Conservation (phyloP, 148 eudicot species). For the Suaeda aralocaspica region DNA sequence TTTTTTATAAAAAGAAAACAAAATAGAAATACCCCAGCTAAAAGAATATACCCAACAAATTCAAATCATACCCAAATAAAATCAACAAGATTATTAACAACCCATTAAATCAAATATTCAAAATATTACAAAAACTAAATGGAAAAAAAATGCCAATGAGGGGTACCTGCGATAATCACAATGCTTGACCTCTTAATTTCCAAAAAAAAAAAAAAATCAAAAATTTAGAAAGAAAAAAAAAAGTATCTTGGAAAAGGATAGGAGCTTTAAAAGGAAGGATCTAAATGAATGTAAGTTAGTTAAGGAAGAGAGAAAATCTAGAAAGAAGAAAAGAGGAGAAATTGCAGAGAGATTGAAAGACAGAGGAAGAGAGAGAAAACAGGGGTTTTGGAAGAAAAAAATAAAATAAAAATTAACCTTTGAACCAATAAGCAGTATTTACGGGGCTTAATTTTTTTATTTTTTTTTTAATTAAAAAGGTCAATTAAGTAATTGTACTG, state of each 20-base stretch:
- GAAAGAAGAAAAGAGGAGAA: slow-evolving; percentile 11
- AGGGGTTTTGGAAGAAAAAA: slow-evolving; percentile 22
- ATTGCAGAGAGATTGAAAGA: slow-evolving; percentile 10
- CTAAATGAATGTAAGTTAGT: neutral
- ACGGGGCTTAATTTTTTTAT: slow-evolving; percentile 10
- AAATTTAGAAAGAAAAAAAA: slow-evolving; percentile 3
- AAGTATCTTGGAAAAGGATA: slow-evolving; percentile 22
- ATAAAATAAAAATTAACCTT: too few species aligned
- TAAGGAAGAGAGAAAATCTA: slow-evolving; percentile 5
- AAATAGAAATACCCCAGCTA: slow-evolving; percentile 26
- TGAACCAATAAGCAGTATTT: slow-evolving; percentile 31
- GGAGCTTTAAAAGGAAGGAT: slow-evolving; percentile 18
- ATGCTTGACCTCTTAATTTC: slow-evolving; percentile 7
- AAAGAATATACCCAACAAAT: slow-evolving; percentile 2
- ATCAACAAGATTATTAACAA: neutral
- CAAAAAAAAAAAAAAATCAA: slow-evolving; percentile 9
- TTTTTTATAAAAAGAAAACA: neutral
- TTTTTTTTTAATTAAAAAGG: neutral
- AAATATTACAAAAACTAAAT: neutral
- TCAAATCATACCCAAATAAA: slow-evolving; percentile 26
- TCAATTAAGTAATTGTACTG: neutral
- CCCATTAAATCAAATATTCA: neutral
- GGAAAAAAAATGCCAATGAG: neutral
- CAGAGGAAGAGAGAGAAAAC: slow-evolving; percentile 22
- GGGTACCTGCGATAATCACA: slow-evolving; percentile 27